These are phyloP conservation scores for Labyrinthula sp. DNA, from an alignment of 352 stramenopile species.

Conservation along the genomic window DNA sequence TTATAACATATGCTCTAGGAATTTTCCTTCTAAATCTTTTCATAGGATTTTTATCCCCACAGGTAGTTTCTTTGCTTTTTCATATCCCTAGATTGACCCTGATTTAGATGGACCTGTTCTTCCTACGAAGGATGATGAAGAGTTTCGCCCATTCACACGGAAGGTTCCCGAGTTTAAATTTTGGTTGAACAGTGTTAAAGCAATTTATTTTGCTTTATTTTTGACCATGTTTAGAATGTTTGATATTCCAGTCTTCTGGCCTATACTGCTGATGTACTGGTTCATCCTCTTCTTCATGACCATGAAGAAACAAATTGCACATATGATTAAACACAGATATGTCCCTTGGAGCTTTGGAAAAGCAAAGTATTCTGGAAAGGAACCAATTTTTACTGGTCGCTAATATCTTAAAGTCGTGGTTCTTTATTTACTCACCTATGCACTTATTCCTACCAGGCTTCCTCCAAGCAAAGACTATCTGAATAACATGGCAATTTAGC, in stretches of 20 bases:
- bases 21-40: conserved; percentile 98
- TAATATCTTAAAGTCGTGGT: too few species aligned
- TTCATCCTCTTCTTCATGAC: conserved; percentile 91
- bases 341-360: conserved; percentile 86
- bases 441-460: too few species aligned
- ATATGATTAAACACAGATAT: conserved; percentile 99
- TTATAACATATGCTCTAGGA: conserved; percentile 92
- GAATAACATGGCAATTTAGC: too few species aligned
- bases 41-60: conserved; percentile 92
- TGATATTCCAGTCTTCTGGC: conserved; percentile 96
- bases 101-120: conserved; percentile 58
- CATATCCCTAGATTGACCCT: too few species aligned
- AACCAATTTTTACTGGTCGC: not conserved
- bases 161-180: conserved; percentile 97
- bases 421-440: too few species aligned
- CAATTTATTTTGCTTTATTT: conserved; percentile 62
- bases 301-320: conserved; percentile 96
- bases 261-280: conserved; percentile 96
- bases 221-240: conserved; percentile 97
- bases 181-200: conserved; percentile 46
- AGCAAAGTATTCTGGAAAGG: conserved; percentile 68
- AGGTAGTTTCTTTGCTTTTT: too few species aligned
- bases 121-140: conserved; percentile 49
- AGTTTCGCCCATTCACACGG: conserved; percentile 68
- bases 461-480: too few species aligned